These are phyloP conservation scores for Hypomontagnella submonticulosa DNA, from an alignment of 495 filamentous ascomycete species.

Conservation along the genomic window DNA sequence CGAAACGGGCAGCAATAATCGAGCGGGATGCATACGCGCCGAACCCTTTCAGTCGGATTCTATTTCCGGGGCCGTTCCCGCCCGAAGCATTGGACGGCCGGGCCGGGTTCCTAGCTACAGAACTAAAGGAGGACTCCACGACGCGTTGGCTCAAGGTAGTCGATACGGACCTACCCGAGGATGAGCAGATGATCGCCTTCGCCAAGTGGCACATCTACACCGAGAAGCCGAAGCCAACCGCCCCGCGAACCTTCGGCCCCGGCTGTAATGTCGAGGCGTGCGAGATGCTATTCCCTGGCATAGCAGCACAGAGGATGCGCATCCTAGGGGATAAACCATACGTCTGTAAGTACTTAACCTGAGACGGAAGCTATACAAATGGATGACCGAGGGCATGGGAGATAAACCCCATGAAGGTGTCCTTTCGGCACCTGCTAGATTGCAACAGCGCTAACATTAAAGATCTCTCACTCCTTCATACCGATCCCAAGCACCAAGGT, in stretches of 20 bases:
- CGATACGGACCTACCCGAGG: constrained; percentile 44
- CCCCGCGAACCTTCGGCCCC: constrained; percentile 37
- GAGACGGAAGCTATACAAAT: too few species aligned
- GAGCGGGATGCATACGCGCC: constrained; percentile 47
- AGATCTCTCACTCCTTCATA: constrained; percentile 44
- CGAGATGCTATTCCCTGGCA: constrained; percentile 46
- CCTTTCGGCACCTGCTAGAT: too few species aligned
- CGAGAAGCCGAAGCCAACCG: constrained; percentile 22
- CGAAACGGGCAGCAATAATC: constrained; percentile 43
- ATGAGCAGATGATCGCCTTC: constrained; percentile 48
- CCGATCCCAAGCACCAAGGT: constrained; percentile 42
- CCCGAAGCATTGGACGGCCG: constrained; percentile 29
- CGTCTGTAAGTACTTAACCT: constrained; percentile 35
- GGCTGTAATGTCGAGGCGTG: constrained; percentile 48
- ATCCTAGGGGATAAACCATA: constrained; percentile 44
- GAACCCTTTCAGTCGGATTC: constrained; percentile 46
- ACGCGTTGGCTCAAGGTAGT: constrained; percentile 50
- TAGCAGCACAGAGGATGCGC: constrained; percentile 28
- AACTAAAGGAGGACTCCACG: constrained; percentile 35
- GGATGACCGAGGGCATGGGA: too few species aligned
- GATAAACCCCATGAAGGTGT: too few species aligned
- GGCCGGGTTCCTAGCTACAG: constrained; percentile 34
- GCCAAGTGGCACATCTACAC: constrained; percentile 50
- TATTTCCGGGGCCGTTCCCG: constrained; percentile 52
- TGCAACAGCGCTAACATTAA: constrained; percentile 2